A percentile compares a stretch with the other conserved stretches of the same genome.
Evolutionary conservation across 768 basidiomycete genomes (phyloP).

Genomic region (Mycena amicta): DNA sequence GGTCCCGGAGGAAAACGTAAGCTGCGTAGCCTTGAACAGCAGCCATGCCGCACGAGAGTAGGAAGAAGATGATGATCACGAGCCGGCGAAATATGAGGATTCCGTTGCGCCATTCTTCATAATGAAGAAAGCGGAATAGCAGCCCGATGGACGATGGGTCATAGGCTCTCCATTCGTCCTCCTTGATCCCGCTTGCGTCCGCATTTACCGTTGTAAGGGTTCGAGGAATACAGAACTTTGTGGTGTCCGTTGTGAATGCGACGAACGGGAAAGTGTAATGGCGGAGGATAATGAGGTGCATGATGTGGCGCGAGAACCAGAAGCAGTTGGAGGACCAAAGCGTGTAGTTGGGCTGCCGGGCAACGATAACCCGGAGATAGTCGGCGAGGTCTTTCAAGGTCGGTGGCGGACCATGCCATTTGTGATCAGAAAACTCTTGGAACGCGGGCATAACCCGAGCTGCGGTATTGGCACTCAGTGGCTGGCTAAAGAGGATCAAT

Average conservation of each 20-base stretch:
- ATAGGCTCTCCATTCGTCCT: neutral
- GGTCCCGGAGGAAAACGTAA: too few species aligned
- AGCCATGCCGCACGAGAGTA: too few species aligned
- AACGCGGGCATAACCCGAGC: neutral
- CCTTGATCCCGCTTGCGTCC: neutral
- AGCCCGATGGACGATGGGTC: conserved; percentile 22
- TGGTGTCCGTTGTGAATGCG: too few species aligned
- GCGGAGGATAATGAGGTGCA: neutral
- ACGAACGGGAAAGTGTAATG: neutral
- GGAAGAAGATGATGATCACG: too few species aligned
- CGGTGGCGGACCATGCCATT: neutral
- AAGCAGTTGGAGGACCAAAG: neutral
- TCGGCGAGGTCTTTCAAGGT: neutral
- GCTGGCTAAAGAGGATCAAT: neutral
- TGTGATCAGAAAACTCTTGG: neutral
- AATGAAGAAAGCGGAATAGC: neutral
- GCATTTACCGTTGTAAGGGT: neutral
- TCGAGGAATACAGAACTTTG: neutral
- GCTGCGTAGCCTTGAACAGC: too few species aligned
- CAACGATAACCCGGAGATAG: neutral
- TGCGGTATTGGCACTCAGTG: neutral
- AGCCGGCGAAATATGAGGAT: neutral
- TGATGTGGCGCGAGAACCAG: neutral
- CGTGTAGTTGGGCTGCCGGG: neutral
- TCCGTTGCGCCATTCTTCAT: neutral